Evolutionary conservation across 192 early-diverging fungal species (phyloP).

Genomic region (Podila verticillata): DNA sequence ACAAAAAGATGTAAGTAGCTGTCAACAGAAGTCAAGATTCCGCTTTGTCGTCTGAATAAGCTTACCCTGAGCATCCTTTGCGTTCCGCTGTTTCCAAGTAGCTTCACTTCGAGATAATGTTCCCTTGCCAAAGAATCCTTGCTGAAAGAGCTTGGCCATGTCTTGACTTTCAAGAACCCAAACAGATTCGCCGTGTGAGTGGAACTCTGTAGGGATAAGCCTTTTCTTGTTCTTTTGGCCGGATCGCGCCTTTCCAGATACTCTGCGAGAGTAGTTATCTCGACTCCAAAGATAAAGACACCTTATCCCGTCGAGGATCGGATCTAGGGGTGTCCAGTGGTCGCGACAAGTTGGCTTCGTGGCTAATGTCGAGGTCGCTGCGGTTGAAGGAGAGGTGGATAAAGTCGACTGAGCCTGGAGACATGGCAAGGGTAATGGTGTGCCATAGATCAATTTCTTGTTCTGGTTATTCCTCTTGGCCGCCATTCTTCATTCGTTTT

Average conservation of each 20-base stretch:
- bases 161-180: slow-evolving; percentile 36
- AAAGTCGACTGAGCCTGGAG: slow-evolving; percentile 6
- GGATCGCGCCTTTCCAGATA: neutral
- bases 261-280: neutral
- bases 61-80: slow-evolving; percentile 24
- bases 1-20: neutral
- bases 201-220: slow-evolving; percentile 29
- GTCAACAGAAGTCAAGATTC: neutral
- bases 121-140: slow-evolving; percentile 82
- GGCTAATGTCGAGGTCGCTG: neutral
- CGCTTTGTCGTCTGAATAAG: neutral
- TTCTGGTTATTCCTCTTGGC: slow-evolving; percentile 17
- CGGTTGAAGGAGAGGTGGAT: neutral
- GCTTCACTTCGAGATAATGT: slow-evolving; percentile 82
- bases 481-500: neutral
- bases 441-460: slow-evolving; percentile 21
- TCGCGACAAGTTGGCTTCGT: neutral
- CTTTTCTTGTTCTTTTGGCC: neutral
- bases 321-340: slow-evolving; percentile 6
- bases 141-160: slow-evolving; percentile 61
- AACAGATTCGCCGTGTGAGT: slow-evolving; percentile 19
- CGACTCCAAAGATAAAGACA: neutral
- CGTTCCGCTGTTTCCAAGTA: slow-evolving; percentile 68
- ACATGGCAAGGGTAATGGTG: slow-evolving; percentile 21
- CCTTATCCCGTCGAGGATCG: neutral